These are phyloP conservation scores for Physaria fendleri DNA, from an alignment of 345 rosid genomes.

Conservation along the genomic window DNA sequence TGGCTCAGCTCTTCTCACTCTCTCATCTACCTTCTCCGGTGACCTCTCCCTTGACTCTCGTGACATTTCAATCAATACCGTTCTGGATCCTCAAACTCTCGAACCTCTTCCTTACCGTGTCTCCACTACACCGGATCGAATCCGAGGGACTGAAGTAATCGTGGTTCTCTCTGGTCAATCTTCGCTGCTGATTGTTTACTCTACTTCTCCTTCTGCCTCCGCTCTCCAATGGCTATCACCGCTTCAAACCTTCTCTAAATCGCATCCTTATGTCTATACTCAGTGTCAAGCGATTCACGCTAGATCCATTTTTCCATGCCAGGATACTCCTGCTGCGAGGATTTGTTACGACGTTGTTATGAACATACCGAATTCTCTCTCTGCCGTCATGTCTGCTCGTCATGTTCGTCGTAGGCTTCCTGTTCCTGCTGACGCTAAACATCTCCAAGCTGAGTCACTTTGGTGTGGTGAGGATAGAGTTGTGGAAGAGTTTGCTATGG, in stretches of 20 bases:
- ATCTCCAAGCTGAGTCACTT: constrained; percentile 16
- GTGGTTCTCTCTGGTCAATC: constrained; percentile 41
- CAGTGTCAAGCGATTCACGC: constrained; percentile 91
- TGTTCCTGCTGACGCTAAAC: constrained; percentile 37
- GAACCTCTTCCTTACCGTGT: constrained; percentile 39
- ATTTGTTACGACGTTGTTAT: constrained; percentile 52
- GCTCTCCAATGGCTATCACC: constrained; percentile 93
- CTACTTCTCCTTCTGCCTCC: constrained; percentile 65
- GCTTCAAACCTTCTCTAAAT: constrained; percentile 60
- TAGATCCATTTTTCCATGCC: constrained; percentile 87
- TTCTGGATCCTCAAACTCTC: constrained; percentile 45
- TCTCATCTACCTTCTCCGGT: constrained; percentile 44
- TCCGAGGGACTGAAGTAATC: constrained; percentile 47
- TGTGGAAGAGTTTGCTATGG: constrained; percentile 86
- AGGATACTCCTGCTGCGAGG: constrained; percentile 91
- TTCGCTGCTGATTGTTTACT: constrained; percentile 41
- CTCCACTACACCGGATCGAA: constrained; percentile 36
- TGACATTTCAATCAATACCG: constrained; percentile 37
- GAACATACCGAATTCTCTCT: constrained; percentile 59
- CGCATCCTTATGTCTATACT: constrained; percentile 68
- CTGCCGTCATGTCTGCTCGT: constrained; percentile 85
- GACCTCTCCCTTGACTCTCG: constrained; percentile 66
- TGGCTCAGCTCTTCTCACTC: constrained; percentile 66
- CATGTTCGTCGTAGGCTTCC: constrained; percentile 63
- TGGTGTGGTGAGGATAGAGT: constrained; percentile 72